Base-by-base conservation (phyloP, 768 basidiomycete genomes). In the Naganishia randhawae region DNA sequence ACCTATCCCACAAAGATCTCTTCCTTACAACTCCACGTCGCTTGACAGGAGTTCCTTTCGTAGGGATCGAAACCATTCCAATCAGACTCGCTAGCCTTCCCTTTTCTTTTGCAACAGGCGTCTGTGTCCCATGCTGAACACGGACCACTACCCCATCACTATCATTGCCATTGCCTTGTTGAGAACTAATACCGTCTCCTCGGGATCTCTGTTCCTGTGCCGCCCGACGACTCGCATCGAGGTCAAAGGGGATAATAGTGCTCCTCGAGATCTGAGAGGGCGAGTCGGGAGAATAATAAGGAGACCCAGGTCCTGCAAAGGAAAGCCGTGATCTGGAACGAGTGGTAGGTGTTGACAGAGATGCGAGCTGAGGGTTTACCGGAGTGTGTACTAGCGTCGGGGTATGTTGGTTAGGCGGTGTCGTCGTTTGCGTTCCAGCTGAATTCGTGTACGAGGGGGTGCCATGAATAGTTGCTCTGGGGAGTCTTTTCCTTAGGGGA, bases 191-290 rank as follows among this genome's bases (percentile, higher is more conserved):
- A 11, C 55, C 52, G n/a, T 48, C 19, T 13, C 50, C 52, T 19
- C 22, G 54, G 32, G 19, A 41, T 35, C 22, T n/a, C 13, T 31
- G 42, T 35, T 67, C 57, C 37, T 50, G 45, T 1, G 55, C 69
- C 2, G 54, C 69, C 41, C 61, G 39, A 3, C 48, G 54, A 42
- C 57, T 66, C 13, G 39, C 52, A 19, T 66, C 65, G 19, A 35
- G 19, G 32, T 70, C 65, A 37, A 70, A 70, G 1, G 69, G 69
- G 22, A 67, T 50, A 50, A 70, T 70, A 8, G 69, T 63, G 50
- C 65, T 66, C 17, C 63, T 22, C 2, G 65, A 66, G 31, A 69
- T 41, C 27, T 63, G 55, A 9, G 55, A 62, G 50, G 67, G 67
- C 16, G 67, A 62, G 25, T 45, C 39, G 5, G 57, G 67, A 4